Percentiles rank a stretch among this genome's conserved stretches.
These are phyloP conservation scores for Ceraceosorus guamensis DNA, from an alignment of 1,284 basidiomycete genomes.

Conservation along the genomic window DNA sequence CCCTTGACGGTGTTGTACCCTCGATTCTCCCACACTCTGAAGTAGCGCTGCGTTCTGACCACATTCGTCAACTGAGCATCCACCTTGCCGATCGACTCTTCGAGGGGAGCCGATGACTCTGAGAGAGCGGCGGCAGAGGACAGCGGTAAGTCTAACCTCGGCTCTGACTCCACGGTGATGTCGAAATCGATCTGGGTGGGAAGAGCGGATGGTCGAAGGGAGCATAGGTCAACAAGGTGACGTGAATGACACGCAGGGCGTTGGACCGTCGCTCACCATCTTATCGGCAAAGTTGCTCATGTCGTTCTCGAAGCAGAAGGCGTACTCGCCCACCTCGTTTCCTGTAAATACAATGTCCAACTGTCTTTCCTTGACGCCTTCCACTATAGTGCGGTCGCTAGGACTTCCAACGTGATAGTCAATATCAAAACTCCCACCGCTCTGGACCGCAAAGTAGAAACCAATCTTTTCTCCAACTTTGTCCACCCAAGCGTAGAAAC, in stretches of 20 bases:
- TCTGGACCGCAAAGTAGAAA: slow-evolving; percentile 70
- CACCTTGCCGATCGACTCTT: slow-evolving; percentile 34
- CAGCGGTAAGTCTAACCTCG: slow-evolving; percentile 39
- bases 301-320: slow-evolving; percentile 97
- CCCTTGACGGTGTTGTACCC: slow-evolving; percentile 39
- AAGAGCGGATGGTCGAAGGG: neutral
- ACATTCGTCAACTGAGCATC: slow-evolving; percentile 30
- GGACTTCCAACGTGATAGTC: slow-evolving; percentile 91
- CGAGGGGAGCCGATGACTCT: slow-evolving; percentile 41
- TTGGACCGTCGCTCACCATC: slow-evolving; percentile 16
- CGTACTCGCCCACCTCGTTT: slow-evolving; percentile 85
- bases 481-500: slow-evolving; percentile 96
- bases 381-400: slow-evolving; percentile 72
- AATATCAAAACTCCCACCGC: slow-evolving; percentile 92
- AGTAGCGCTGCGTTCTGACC: slow-evolving; percentile 41
- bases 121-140: slow-evolving; percentile 28
- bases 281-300: slow-evolving; percentile 35
- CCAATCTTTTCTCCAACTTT: slow-evolving; percentile 84
- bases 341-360: slow-evolving; percentile 96
- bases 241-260: neutral
- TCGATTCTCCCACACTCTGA: slow-evolving; percentile 43
- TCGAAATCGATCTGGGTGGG: slow-evolving; percentile 38
- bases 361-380: slow-evolving; percentile 79
- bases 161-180: slow-evolving; percentile 48
- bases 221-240: neutral